Percentiles rank a stretch among this genome's conserved stretches.
These are phyloP conservation scores for Primulina eburnea DNA, from an alignment of 257 asterid species.

Conservation along the genomic window DNA sequence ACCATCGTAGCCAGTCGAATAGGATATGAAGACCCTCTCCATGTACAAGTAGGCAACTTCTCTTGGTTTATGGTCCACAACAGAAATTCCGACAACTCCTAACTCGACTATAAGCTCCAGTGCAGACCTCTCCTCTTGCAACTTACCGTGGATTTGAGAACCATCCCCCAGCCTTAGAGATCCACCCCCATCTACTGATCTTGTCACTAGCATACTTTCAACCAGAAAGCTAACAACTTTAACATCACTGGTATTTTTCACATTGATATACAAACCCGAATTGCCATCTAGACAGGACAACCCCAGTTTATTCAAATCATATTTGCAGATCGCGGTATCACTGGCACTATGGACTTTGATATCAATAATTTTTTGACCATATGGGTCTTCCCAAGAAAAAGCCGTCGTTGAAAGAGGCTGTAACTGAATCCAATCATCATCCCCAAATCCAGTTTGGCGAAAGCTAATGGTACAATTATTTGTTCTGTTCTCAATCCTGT, in stretches of 20 bases:
- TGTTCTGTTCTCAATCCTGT: constrained; percentile 88
- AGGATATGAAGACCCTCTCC: constrained; percentile 79
- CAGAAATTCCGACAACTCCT: constrained; percentile 84
- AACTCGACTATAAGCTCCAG: constrained; percentile 78
- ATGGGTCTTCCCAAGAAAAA: constrained; percentile 89
- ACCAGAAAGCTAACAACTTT: constrained; percentile 74
- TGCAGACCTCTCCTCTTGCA: constrained; percentile 66
- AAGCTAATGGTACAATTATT: constrained; percentile 46
- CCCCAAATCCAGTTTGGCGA: constrained; percentile 87
- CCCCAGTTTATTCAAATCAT: constrained; percentile 63
- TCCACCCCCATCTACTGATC: constrained; percentile 42
- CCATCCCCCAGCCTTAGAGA: constrained; percentile 41
- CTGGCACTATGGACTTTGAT: constrained; percentile 42
- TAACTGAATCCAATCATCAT: constrained; percentile 70
- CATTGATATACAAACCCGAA: constrained; percentile 60
- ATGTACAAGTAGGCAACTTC: constrained; percentile 87
- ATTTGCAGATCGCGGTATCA: constrained; percentile 41
- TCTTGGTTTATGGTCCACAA: constrained; percentile 84
- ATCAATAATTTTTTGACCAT: constrained; percentile 73
- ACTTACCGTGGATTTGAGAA: constrained; percentile 51
- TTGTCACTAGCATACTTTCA: constrained; percentile 32
- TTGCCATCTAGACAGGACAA: constrained; percentile 47
- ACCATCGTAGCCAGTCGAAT: constrained; percentile 90
- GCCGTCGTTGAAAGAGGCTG: constrained; percentile 68
- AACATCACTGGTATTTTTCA: constrained; percentile 57